Base-by-base conservation (phyloP, 768 basidiomycete species). In the Tylopilus plumbeoviolaceoides region DNA sequence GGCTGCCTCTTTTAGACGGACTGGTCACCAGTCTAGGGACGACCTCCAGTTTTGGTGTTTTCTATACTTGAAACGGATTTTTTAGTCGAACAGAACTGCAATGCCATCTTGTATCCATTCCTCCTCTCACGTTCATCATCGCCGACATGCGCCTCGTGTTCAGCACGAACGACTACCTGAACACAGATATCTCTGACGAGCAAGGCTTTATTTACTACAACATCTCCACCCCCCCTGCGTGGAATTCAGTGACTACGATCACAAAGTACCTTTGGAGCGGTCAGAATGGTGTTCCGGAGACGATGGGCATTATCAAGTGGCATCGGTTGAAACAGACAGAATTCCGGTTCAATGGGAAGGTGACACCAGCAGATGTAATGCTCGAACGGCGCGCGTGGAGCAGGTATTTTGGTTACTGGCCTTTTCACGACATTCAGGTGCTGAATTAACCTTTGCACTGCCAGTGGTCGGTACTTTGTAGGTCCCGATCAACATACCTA, bases 401-500 rank as follows among this genome's bases (percentile, higher is more conserved):
- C 30, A 56, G 47, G 65, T 66, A 35, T n/a, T 63, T 57, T 28
- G 18, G 20, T 44, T 35, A 12, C 6, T 15, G 25, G 10, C 7
- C 5, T 41, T 25, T 44, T 40, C 10, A 11, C n/a, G n/a, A 30
- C 15, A 15, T 5, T 9, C 12, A 35, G 14, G 9, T 6, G 33
- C 14, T 28, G 2, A 12, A 28, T 17, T 15, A 18, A 5, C 27
- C 23, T 23, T 23, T 23, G 41, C 28, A 33, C 3, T 9, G 9
- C 10, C 31, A 73, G 72, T 27, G 61, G 63, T 23, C 69, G 66
- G 18, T 57, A 65, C 17, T 73, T 73, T 48, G 51, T 53, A 30
- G 72, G 69, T 11, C 68, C 62, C 0, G 64, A 73, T 50, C 59
- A 54, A 2, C 59, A 50, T 9, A 55, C 55, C 30, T 73, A 71